Base-by-base conservation (phyloP, 176 grass and related monocot genomes). In the Oryza meridionalis region DNA sequence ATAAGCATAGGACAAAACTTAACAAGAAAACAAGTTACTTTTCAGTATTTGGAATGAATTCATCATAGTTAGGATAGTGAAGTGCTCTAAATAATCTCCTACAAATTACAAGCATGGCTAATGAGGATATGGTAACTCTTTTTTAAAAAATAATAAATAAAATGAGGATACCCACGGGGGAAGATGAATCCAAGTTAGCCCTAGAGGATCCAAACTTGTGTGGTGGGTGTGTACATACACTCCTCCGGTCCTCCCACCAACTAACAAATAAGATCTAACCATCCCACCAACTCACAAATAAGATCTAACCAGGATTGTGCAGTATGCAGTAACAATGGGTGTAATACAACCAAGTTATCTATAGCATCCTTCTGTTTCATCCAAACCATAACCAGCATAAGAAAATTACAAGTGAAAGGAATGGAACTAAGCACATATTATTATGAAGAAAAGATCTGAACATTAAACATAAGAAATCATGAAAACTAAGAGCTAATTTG, bases 371-470 rank as follows among this genome's bases (percentile, higher is more conserved):
- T 33, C 45, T 11, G n/a, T 49, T 53, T n/a, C 8, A 73, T 6
- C 35, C 24, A 16, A 55, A 13, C 32, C 67, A 40, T 72, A 81
- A n/a, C 9, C 4, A 79, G 67, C 49, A 67, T 59, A 71, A 14
- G 43, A 72, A 65, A 77, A 26, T 70, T 44, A 75, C 50, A 87
- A 24, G 37, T 80, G 67, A 9, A 78, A 53, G 50, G 4, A 65
- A 44, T 67, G 14, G 11, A 67, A 72, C 21, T 12, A 22, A 72
- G 21, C 5, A 62, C 22, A 26, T 4, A 87, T 46, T 7, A 16
- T 14, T 64, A 45, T 11, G 24, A 3, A 8, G 15, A 77, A 11
- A 17, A 21, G 31, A 63, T 44, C 21, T 21, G 2, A 31, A 16
- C 16, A 58, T n/a, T 22, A 42, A 21, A 17, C 7, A 63, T 4